Base-by-base conservation (phyloP, 257 asterid genomes). In the Capsicum baccatum region DNA sequence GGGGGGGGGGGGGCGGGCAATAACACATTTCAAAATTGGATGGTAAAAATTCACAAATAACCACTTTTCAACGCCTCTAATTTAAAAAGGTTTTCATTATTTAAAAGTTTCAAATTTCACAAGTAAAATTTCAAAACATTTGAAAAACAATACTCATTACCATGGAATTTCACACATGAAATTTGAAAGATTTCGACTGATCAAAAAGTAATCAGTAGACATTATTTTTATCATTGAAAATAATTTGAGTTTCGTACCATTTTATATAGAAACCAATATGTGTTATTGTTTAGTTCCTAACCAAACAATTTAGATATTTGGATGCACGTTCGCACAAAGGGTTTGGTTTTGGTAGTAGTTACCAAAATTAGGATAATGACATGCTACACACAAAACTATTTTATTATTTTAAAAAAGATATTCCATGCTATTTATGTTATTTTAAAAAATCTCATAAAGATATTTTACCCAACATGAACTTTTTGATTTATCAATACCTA, bases 351-450 rank as follows among this genome's bases (percentile, higher is more conserved):
- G 47, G 60, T 73, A 73, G 19, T 73, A 12, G 44, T 73, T 73
- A 5, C 59, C 37, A 73, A 73, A 73, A 73, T 50, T 76, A 76
- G 21, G 13, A 76, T 76, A 76, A 76, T 52, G 60, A 13, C 63
- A 52, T 76, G 81, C 63, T 26, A 52, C 7, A 21, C 63, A 26
- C 81, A 76, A 76, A 71, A 76, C 63, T 76, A 76, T 47, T 48
- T 19, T 11, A 68, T 73, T 42, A 12, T 48, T 2, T n/a, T 9
- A 3, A 2, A n/a, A 62, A 6, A 13, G 1, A 3, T 0, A 52
- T 52, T 12, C 15, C 13, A 74, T 21, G 19, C 42, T 48, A 50
- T 21, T 50, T 19, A 3, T 6, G 47, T 11, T 50, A 21, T 50
- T 74, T 6, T 12, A 8, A 54, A 37, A 37, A 15, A 39, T 69